Conservation (phyloP, 345 rosid species). For the Mallotus nudiflorus region DNA sequence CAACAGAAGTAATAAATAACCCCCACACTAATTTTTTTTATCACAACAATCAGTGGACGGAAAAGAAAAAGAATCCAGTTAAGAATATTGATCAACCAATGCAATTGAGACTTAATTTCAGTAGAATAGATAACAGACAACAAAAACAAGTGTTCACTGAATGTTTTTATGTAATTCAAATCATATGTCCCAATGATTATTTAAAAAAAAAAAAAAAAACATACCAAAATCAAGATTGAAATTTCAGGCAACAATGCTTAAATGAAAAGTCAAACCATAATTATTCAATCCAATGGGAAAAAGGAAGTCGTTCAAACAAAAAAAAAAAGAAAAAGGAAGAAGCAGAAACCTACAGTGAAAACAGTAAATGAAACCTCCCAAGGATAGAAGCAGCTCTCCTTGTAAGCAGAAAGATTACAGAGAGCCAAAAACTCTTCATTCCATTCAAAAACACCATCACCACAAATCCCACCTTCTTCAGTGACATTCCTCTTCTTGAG, state of each 20-base stretch:
- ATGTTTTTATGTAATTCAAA: neutral
- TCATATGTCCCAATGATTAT: neutral
- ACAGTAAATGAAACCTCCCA: constrained; percentile 55
- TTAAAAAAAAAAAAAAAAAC: neutral
- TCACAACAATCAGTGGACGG: too few relatives aligned
- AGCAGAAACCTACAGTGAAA: constrained; percentile 42
- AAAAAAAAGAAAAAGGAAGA: neutral
- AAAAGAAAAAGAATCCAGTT: neutral
- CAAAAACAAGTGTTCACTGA: neutral
- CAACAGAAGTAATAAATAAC: neutral
- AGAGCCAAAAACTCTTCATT: constrained; percentile 53
- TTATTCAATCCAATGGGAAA: too few relatives aligned
- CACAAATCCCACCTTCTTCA: constrained; percentile 42
- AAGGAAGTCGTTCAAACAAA: neutral
- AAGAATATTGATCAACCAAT: neutral
- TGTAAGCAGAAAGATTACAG: constrained; percentile 48
- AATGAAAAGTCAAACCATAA: neutral
- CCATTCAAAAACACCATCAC: constrained; percentile 61
- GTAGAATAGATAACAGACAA: neutral
- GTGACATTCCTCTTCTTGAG: constrained; percentile 40
- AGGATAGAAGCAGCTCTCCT: constrained; percentile 42
- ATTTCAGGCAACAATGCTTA: neutral
- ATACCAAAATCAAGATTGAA: neutral
- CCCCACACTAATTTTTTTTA: neutral
- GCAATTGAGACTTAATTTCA: neutral